Evolutionary conservation across 2,329 filamentous ascomycete species (phyloP).

Genomic region (Macrophomina pseudophaseolina): DNA sequence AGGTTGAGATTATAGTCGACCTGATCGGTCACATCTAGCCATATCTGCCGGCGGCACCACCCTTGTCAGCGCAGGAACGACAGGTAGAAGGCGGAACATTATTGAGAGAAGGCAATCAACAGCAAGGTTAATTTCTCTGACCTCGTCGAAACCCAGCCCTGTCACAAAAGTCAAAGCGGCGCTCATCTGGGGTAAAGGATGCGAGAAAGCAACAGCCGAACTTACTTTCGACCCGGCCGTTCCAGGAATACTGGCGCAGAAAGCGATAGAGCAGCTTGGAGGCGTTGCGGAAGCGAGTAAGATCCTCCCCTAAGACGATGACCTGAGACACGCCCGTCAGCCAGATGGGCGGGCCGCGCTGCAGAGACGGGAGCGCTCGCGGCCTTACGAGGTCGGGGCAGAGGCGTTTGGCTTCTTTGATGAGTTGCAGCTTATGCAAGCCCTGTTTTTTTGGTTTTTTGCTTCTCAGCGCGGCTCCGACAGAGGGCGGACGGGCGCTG

Average conservation of each 20-base stretch:
- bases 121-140: conserved; percentile 43
- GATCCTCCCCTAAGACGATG: conserved; percentile 80
- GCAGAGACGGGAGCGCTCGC: neutral
- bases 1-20: conserved; percentile 78
- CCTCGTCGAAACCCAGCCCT: conserved; percentile 86
- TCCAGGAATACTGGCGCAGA: conserved; percentile 77
- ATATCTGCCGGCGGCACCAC: conserved; percentile 52
- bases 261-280: conserved; percentile 82
- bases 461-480: conserved; percentile 30
- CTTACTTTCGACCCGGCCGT: conserved; percentile 68
- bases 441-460: conserved; percentile 39
- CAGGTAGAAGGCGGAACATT: neutral
- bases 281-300: conserved; percentile 76
- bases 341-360: conserved; percentile 14
- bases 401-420: conserved; percentile 76
- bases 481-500: neutral
- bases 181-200: conserved; percentile 1
- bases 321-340: conserved; percentile 45
- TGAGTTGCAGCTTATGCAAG: conserved; percentile 81
- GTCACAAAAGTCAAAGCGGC: conserved; percentile 10
- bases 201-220: neutral
- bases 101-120: conserved; percentile 10
- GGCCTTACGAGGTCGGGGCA: conserved; percentile 71
- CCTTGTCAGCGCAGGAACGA: conserved; percentile 6
- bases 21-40: conserved; percentile 83